These are phyloP conservation scores for Erigeron canadensis DNA, from an alignment of 129 eudicot species.

Conservation along the genomic window DNA sequence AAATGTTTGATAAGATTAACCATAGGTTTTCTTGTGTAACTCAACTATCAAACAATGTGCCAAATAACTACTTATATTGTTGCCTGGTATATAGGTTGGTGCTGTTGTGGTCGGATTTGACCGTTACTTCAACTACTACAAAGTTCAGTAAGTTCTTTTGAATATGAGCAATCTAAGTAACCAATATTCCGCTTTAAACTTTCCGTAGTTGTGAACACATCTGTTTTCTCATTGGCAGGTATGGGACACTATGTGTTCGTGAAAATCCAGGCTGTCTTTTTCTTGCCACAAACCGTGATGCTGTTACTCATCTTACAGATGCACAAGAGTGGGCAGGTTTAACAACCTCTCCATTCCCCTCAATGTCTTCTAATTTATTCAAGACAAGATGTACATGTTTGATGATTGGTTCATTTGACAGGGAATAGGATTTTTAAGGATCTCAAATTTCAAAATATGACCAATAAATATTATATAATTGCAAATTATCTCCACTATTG, in stretches of 20 bases:
- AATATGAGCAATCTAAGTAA: not conserved
- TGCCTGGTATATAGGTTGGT: slow-evolving; percentile 65
- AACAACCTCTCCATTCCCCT: slow-evolving; percentile 19
- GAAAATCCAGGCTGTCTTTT: slow-evolving; percentile 99
- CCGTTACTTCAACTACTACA: slow-evolving; percentile 96
- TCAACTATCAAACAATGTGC: slow-evolving; percentile 1
- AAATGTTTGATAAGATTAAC: not conserved
- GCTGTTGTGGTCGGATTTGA: slow-evolving; percentile 99
- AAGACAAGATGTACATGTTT: not conserved
- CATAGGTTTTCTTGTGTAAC: slow-evolving; percentile 2
- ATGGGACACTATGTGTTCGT: slow-evolving; percentile 94
- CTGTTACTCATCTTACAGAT: slow-evolving; percentile 96
- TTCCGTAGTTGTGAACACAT: slow-evolving; percentile 2
- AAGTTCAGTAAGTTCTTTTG: slow-evolving; percentile 78
- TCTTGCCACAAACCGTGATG: slow-evolving; percentile 97
- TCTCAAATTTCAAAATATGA: not conserved
- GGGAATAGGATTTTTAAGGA: slow-evolving; percentile 8
- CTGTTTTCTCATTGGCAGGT: slow-evolving; percentile 42
- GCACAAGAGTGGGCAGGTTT: slow-evolving; percentile 99
- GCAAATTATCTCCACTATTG: not conserved
- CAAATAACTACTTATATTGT: slow-evolving; percentile 6
- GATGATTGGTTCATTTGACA: not conserved
- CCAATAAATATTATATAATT: not conserved
- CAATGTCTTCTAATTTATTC: not conserved
- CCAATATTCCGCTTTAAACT: not conserved